phyloP scores from a whole-genome alignment of 306 rosid genomes.

The Lathyrus oleraceus region DNA sequence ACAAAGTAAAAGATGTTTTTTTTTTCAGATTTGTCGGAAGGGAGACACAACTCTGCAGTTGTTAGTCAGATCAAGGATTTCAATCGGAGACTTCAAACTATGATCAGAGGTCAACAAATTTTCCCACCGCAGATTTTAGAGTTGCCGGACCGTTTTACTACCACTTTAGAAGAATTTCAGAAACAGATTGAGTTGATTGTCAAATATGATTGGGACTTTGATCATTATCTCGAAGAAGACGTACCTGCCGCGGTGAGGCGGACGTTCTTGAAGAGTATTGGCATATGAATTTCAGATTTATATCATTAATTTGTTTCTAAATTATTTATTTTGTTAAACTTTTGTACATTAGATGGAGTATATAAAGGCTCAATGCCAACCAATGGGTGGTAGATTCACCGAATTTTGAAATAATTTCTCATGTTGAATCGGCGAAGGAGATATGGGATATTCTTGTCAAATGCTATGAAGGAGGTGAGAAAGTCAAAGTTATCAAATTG shows the following conservation, averaged over 20 bases:
- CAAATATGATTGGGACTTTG: conserved; percentile 84
- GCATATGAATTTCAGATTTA: background rate
- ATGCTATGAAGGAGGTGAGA: too few relatives aligned
- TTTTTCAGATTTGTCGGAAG: conserved; percentile 33
- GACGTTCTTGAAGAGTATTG: conserved; percentile 37
- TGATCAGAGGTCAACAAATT: conserved; percentile 46
- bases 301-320: conserved; percentile 28
- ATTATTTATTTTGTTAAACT: conserved; percentile 2
- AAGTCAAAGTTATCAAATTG: too few relatives aligned
- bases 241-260: conserved; percentile 89
- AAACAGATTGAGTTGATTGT: conserved; percentile 50
- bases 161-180: conserved; percentile 48
- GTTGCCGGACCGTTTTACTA: too few relatives aligned
- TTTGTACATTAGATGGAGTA: conserved; percentile 66
- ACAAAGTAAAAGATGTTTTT: background rate
- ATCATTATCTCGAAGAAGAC: conserved; percentile 83
- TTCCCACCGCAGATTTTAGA: conserved; percentile 44
- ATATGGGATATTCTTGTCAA: too few relatives aligned
- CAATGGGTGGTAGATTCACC: conserved; percentile 82
- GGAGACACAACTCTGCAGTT: conserved; percentile 35
- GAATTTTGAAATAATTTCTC: too few relatives aligned
- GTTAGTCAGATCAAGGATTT: conserved; percentile 43
- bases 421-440: too few relatives aligned
- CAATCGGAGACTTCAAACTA: conserved; percentile 43
- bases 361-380: conserved; percentile 67